Evolutionary conservation across 2,329 filamentous ascomycete species (phyloP).

Genomic region (Hymenoscyphus repandus): DNA sequence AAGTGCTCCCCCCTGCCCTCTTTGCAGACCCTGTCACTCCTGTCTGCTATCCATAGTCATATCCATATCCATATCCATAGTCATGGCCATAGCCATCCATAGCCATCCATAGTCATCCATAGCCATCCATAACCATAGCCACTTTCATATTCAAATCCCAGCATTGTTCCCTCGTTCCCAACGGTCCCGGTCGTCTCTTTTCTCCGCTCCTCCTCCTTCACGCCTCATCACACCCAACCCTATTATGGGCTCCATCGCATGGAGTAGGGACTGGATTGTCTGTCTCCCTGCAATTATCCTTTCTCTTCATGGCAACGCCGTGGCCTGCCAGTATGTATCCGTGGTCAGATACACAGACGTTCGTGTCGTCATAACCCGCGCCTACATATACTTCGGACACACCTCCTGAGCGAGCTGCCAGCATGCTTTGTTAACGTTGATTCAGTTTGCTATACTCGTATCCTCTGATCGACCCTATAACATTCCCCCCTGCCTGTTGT

Average conservation of each 20-base stretch:
- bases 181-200: no score
- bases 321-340: not conserved
- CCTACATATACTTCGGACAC: not conserved
- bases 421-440: not conserved
- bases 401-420: not conserved
- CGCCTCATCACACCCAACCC: no score
- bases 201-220: not conserved
- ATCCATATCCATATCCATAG: not conserved
- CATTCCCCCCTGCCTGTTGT: not conserved
- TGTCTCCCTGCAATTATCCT: not conserved
- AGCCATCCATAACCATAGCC: no score
- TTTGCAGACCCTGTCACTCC: not conserved
- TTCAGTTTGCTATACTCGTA: not conserved
- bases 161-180: no score
- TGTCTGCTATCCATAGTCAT: not conserved
- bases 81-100: not conserved
- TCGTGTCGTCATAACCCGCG: not conserved
- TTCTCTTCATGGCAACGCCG: not conserved
- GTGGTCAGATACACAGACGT: not conserved
- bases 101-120: not conserved
- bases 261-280: not conserved
- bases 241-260: not conserved
- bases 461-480: not conserved
- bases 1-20: no score
- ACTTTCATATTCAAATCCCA: no score